Base-by-base conservation (phyloP, 176 grass and related monocot species). In the Aegilops longissima region DNA sequence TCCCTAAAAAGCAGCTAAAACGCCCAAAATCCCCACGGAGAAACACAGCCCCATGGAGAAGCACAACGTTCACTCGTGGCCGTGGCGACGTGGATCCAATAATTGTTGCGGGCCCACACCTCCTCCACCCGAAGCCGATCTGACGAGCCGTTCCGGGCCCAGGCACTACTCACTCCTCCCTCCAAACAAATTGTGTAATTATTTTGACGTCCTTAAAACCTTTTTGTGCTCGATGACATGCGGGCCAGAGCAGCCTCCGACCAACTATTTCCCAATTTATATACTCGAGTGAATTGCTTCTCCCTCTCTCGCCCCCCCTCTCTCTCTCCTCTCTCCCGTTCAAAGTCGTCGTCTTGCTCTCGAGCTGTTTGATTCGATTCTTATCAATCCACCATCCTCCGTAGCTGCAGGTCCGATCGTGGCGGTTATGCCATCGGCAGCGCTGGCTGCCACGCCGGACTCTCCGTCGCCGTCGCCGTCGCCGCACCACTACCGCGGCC, bases 51-150 rank as follows among this genome's bases (percentile, higher is more conserved):
- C 16, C 51, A 54, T 54, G 30, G 24, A 47, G 44, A 24, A 14
- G 63, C 24, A 61, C 42, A 5, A 51, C 5, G 34, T 49, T 24
- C 40, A 61, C 65, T 65, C 13, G 16, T 16, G 62, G 74, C 45
- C 6, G 18, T 42, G 84, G 34, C 79, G 87, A 83, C 84, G 84
- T 89, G 90, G 83, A 67, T 66, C 65, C 83, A 83, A 86, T 89
- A 82, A 90, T 87, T 92, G n/a, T 2, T 2, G 11, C 4, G 90
- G 84, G 8, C 36, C 73, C 81, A 81, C 79, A 84, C 74, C 74
- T 36, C 24, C 40, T 21, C 88, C 69, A 68, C 44, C 40, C 9
- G 16, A 30, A 33, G 30, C 54, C 80, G 61, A 80, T 74, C 85
- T 73, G 56, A 68, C 82, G 68, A 75, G 35, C 83, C 79, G 78